These are phyloP conservation scores for Dioszegia crocea DNA, from an alignment of 768 basidiomycete species.

Conservation along the genomic window DNA sequence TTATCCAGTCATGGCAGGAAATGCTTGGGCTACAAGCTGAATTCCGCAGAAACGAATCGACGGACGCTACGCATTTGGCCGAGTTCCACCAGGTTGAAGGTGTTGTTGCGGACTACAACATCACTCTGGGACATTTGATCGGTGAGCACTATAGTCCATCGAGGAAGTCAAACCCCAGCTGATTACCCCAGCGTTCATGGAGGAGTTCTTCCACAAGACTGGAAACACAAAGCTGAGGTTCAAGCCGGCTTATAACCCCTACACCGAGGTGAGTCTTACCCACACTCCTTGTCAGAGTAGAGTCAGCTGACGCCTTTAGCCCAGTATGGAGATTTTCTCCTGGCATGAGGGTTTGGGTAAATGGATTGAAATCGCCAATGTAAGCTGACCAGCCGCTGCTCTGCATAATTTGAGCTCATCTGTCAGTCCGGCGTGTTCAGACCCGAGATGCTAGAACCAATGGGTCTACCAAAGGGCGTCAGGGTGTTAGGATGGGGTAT, in stretches of 20 bases:
- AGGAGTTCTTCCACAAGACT: slow-evolving; percentile 97
- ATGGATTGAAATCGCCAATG: slow-evolving; percentile 31
- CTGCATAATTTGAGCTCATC: slow-evolving; percentile 4
- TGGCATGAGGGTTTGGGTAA: slow-evolving; percentile 66
- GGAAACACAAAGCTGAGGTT: slow-evolving; percentile 88
- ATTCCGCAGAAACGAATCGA: slow-evolving; percentile 76
- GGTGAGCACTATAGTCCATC: slow-evolving; percentile 55
- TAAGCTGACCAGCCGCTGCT: neutral
- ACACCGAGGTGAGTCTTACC: slow-evolving; percentile 68
- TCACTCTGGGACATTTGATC: slow-evolving; percentile 92
- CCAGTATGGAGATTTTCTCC: slow-evolving; percentile 84
- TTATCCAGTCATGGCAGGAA: neutral
- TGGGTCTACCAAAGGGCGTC: slow-evolving; percentile 96
- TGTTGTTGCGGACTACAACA: slow-evolving; percentile 86
- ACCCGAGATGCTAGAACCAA: slow-evolving; percentile 97
- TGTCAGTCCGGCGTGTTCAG: slow-evolving; percentile 91
- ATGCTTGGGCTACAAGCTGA: neutral
- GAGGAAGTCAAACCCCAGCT: neutral
- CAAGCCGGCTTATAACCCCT: slow-evolving; percentile 98
- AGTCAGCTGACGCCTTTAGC: slow-evolving; percentile 21
- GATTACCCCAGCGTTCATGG: slow-evolving; percentile 78
- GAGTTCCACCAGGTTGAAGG: slow-evolving; percentile 99
- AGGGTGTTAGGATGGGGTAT: slow-evolving; percentile 97
- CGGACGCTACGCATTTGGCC: slow-evolving; percentile 96
- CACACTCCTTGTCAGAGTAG: neutral